Evolutionary conservation across 495 filamentous ascomycete genomes (phyloP).

Genomic region (Bathelium albidoporum): DNA sequence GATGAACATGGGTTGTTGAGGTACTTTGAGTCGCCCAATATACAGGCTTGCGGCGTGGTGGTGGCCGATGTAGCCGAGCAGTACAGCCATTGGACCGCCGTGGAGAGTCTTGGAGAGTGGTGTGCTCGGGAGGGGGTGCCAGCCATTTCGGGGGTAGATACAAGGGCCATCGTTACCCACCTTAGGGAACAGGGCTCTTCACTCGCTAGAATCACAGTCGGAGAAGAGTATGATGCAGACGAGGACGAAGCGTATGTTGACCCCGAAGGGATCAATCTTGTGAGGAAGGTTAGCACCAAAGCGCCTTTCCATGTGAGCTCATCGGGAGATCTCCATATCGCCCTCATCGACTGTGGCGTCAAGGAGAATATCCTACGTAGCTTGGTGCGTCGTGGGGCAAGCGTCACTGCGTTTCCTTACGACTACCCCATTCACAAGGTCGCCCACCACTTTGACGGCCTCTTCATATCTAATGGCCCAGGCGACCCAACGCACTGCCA

Average conservation of each 20-base stretch:
- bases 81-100: conserved; percentile 97
- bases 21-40: conserved; percentile 93
- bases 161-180: conserved; percentile 87
- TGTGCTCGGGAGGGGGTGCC: conserved; percentile 93
- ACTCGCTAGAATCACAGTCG: conserved; percentile 86
- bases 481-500: conserved; percentile 96
- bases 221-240: conserved; percentile 96
- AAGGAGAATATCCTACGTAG: conserved; percentile 99
- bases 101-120: conserved; percentile 87
- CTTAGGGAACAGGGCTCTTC: conserved; percentile 94
- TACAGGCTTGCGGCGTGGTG: conserved; percentile 91
- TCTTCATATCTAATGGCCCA: conserved; percentile 97
- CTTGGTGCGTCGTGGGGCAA: conserved; percentile 76
- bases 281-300: conserved; percentile 93
- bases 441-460: conserved; percentile 90
- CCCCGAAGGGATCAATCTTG: conserved; percentile 90
- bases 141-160: conserved; percentile 93
- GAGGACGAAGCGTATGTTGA: conserved; percentile 95
- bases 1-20: conserved; percentile 71
- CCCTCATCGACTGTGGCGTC: conserved; percentile 93
- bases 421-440: conserved; percentile 98
- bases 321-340: conserved; percentile 75
- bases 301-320: conserved; percentile 88
- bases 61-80: conserved; percentile 87
- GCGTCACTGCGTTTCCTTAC: conserved; percentile 87